Evolutionary conservation across 306 rosid species (phyloP), one percentile per base, ranked within the genome.

Genomic region (Prunus persica): DNA sequence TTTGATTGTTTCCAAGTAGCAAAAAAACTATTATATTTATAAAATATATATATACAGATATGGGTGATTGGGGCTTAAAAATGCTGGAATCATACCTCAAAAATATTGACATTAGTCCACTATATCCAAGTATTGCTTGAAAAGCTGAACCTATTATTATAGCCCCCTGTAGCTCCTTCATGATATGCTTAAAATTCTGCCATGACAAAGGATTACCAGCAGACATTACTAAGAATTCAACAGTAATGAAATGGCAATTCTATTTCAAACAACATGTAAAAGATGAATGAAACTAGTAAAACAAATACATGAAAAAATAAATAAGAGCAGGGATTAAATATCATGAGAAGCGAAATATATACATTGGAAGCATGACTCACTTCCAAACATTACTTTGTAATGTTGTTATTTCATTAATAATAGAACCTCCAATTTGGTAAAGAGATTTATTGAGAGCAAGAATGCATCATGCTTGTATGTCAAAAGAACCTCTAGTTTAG

Each of bases 91-190:
- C 78, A 78, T 88, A 96, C 99, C 98, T 92, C 76, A 82, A 82
- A 83, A 96, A 76, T 16, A 96, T 74, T 12, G 99, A 91, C 97
- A 96, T 91, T 75, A 96, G 86, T 82, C 99, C 99, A 74, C 87
- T 87, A 86, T 96, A 96, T 82, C 99, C 99, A 70, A 96, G 91
- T 73, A 96, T 67, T 69, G 93, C 84, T 87, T 96, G 98, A 86
- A 96, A 96, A 61, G 98, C 84, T 30, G 99, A 91, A 69, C 91
- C 91, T 74, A 92, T 89, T 72, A 96, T 96, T 84, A 92, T 74
- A 74, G 98, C 97, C 69, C 99, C 99, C 85, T 96, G 99, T 77
- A 96, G 87, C 89, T 96, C 97, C 89, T 89, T 96, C 99, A 96
- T 96, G 82, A 93, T 86, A 79, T 92, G 99, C 86, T 82, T 89